Base-by-base conservation (phyloP, 2,329 filamentous ascomycete species). In the Colletotrichum trifolii region DNA sequence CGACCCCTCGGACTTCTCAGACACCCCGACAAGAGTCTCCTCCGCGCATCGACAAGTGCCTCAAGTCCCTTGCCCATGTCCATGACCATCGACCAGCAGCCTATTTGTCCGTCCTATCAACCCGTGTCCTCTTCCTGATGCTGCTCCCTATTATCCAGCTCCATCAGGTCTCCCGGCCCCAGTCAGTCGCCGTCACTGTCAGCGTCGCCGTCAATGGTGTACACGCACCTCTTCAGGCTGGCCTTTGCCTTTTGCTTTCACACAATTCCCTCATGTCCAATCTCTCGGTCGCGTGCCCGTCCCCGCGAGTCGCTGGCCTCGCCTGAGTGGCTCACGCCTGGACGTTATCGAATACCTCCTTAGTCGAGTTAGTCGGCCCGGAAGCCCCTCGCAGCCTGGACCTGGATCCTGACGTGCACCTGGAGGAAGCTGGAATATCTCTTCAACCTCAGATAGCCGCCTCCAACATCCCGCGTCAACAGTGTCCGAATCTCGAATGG, bases 61-160 rank as follows among this genome's bases (percentile, higher is more conserved):
- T 15, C 50, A 53, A 53, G 13, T 17, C 34, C 35, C 43, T 36
- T 42, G 45, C 15, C 54, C 35, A 4, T 10, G 25, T 53, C 13
- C 47, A 17, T 60, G 39, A 52, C 47, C 49, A 55, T 61, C 38
- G 33, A 54, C 39, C 39, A 54, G 46, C 50, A 55, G 40, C 62
- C 61, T 55, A 61, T 60, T 60, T 60, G 56, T 60, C 61, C 61
- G 47, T 60, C 56, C 61, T 55, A 60, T 64, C 35, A 64, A 47
- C 45, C 49, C 49, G 45, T 60, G 35, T 64, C 55, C 45, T 49
- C 36, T 52, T 48, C 35, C 36, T 39, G 42, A 54, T 60, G 45
- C 45, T 54, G 38, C 38, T 49, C 61, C 61, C 57, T 65, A 58
- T 47, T 65, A 58, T 47, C 46, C n/a, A 17, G 17, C 54, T 35